A percentile compares a stretch with the other conserved stretches of the same genome.
These are phyloP conservation scores for Ophiostoma quercus DNA, from an alignment of 2,329 filamentous ascomycete genomes.

Conservation along the genomic window DNA sequence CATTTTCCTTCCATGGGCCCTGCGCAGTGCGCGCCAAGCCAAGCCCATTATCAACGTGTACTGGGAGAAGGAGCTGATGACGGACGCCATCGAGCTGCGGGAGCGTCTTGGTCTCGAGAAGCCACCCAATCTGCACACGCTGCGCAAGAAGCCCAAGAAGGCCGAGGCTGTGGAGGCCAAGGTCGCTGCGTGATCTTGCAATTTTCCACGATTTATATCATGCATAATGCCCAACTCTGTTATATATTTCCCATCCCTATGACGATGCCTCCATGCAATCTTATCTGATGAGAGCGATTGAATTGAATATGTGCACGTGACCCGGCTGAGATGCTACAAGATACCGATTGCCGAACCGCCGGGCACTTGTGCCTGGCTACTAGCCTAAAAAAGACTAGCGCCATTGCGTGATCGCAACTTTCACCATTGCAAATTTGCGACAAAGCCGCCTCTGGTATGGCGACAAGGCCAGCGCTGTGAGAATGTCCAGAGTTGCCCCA, in stretches of 20 bases:
- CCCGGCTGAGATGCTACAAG: neutral
- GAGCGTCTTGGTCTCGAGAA: conserved; percentile 74
- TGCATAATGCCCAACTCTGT: neutral
- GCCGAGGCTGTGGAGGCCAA: neutral
- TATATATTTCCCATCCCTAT: neutral
- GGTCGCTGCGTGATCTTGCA: neutral
- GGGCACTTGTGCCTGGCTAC: conserved; percentile 9
- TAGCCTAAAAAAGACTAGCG: conserved; percentile 20
- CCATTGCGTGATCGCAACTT: conserved; percentile 30
- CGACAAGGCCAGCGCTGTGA: neutral
- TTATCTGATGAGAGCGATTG: neutral
- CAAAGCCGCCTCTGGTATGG: conserved; percentile 17
- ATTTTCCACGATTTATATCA: neutral
- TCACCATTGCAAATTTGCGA: conserved; percentile 18
- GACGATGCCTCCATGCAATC: neutral
- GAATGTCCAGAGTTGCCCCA: neutral
- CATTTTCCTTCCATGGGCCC: conserved; percentile 84
- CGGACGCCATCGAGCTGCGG: conserved; percentile 72
- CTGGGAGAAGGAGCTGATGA: conserved; percentile 91
- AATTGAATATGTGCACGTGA: conserved; percentile 18
- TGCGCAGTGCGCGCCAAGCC: conserved; percentile 70
- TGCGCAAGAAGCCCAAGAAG: conserved; percentile 50
- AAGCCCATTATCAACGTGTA: conserved; percentile 92
- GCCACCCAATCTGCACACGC: conserved; percentile 77
- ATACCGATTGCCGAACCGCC: conserved; percentile 21